Conservation (phyloP, 352 stramenopile genomes). For the Chrysophaeum taylorii region DNA sequence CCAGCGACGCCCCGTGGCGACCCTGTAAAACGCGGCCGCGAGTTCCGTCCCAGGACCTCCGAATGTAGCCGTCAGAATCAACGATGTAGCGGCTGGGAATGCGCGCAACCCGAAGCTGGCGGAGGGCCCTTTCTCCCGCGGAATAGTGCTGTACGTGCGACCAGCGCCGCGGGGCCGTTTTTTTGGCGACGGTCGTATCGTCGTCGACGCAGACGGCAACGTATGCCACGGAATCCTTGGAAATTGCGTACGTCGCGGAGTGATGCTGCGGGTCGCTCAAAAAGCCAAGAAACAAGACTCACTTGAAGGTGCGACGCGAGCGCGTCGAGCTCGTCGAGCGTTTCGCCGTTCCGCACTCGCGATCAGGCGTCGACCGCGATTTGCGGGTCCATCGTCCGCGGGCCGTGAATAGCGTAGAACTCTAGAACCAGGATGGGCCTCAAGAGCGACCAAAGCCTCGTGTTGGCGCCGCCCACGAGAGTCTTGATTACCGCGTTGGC, state of each 20-base stretch:
- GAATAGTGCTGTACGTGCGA: neutral
- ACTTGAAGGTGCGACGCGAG: neutral
- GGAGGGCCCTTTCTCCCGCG: neutral
- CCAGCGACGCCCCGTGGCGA: neutral
- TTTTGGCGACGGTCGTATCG: neutral
- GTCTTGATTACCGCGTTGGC: too few species aligned
- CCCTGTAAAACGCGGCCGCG: neutral
- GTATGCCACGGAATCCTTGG: neutral
- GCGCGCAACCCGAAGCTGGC: neutral
- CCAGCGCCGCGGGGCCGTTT: neutral
- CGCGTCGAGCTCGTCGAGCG: slow-evolving; percentile 4
- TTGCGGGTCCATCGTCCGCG: neutral
- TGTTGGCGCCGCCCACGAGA: neutral
- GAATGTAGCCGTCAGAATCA: neutral
- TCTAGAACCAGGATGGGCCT: neutral
- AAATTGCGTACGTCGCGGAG: neutral
- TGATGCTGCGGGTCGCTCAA: too few species aligned
- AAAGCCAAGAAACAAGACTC: too few species aligned
- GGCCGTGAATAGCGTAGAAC: neutral
- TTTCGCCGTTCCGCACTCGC: neutral
- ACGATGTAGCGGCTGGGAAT: neutral
- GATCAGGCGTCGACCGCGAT: neutral
- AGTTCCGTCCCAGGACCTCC: neutral
- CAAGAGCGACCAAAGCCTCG: neutral
- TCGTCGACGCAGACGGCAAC: neutral